A percentile compares a stretch with the other conserved stretches of the same genome.
Conservation (phyloP, 257 asterid genomes). For the Echites panduratus region DNA sequence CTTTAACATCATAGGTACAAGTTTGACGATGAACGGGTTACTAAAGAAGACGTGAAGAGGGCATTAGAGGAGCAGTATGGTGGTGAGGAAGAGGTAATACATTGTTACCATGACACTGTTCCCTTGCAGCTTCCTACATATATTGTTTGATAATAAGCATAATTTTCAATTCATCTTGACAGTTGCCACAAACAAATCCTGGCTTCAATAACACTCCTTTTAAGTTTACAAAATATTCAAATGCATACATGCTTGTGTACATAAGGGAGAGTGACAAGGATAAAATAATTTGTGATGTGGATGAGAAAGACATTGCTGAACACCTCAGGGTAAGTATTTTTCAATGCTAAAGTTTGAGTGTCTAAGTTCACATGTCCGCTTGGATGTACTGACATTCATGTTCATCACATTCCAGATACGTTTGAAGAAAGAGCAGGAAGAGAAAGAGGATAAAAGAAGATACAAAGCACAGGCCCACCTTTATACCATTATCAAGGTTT, state of each 20-base stretch:
- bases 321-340: conserved; percentile 72
- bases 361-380: not conserved
- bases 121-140: not conserved
- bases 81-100: conserved; percentile 92
- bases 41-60: conserved; percentile 91
- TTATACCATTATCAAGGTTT: conserved; percentile 90
- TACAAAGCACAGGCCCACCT: conserved; percentile 95
- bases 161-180: conserved; percentile 23
- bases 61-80: conserved; percentile 98
- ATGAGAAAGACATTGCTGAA: conserved; percentile 97
- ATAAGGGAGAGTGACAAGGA: conserved; percentile 95
- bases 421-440: conserved; percentile 96
- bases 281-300: conserved; percentile 91
- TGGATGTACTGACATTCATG: not conserved
- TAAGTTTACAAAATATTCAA: conserved; percentile 92
- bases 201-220: conserved; percentile 93
- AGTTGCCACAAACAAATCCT: conserved; percentile 96
- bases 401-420: conserved; percentile 55
- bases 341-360: not conserved
- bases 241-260: conserved; percentile 99
- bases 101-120: not conserved
- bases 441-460: conserved; percentile 89
- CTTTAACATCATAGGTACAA: conserved; percentile 58
- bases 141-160: conserved; percentile 16
- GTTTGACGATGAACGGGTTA: conserved; percentile 97